phyloP scores from a whole-genome alignment of 2,329 filamentous ascomycete species.

The Colletotrichum aenigma region DNA sequence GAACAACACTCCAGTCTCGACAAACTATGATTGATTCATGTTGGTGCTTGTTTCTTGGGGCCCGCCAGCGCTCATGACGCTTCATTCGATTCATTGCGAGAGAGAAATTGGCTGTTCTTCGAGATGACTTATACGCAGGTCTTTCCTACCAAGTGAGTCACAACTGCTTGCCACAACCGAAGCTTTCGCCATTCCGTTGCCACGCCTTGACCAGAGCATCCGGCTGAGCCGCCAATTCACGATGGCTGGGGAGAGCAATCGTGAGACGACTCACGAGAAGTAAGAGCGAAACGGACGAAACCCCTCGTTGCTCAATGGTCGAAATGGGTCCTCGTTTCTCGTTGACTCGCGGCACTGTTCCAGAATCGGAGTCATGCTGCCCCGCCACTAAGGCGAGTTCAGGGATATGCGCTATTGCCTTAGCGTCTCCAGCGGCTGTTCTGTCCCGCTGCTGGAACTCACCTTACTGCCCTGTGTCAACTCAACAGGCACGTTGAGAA shows the following conservation, averaged over 20 bases:
- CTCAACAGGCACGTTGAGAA: background rate
- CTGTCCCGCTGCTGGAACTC: background rate
- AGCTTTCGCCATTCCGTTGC: background rate
- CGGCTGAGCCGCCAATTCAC: background rate
- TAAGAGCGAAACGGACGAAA: background rate
- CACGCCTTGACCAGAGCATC: background rate
- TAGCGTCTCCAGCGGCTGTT: background rate
- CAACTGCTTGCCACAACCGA: background rate
- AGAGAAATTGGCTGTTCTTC: background rate
- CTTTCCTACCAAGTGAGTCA: background rate
- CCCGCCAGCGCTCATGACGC: background rate
- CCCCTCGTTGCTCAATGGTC: background rate
- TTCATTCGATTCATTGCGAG: background rate
- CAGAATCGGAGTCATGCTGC: slow-evolving; percentile 10
- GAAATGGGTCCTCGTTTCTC: background rate
- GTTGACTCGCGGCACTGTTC: slow-evolving; percentile 16
- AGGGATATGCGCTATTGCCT: background rate
- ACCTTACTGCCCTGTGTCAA: background rate
- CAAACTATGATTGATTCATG: background rate
- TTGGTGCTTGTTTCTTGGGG: background rate
- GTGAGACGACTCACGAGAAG: background rate
- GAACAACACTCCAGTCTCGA: background rate
- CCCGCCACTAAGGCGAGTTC: background rate
- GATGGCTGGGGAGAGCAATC: background rate
- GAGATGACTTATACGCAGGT: background rate